phyloP scores from a whole-genome alignment of 129 eudicot species.

The Helianthus tuberosus region DNA sequence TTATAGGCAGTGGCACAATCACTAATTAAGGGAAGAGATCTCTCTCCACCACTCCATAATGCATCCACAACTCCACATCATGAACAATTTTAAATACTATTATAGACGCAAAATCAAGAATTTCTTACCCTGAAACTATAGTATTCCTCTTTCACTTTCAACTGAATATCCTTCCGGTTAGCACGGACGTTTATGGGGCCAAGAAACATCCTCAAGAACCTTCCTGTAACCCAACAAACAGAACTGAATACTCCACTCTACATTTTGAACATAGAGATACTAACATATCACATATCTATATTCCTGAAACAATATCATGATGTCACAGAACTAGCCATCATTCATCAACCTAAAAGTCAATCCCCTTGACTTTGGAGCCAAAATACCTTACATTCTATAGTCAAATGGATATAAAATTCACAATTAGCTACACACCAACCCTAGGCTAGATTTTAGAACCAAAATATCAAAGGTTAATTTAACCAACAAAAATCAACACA shows the following conservation, averaged over 20 bases:
- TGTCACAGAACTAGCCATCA: slow-evolving; percentile 5
- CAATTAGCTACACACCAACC: slow-evolving; percentile 1
- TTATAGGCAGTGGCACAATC: slow-evolving; percentile 4
- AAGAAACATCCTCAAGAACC: slow-evolving; percentile 80
- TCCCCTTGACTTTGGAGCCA: not conserved
- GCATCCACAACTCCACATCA: not conserved
- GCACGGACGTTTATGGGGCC: slow-evolving; percentile 95
- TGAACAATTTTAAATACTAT: not conserved
- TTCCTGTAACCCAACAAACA: slow-evolving; percentile 46
- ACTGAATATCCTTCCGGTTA: slow-evolving; percentile 73
- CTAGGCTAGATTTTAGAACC: not conserved
- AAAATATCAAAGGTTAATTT: not conserved
- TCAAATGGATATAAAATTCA: not conserved
- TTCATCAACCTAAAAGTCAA: slow-evolving; percentile 16
- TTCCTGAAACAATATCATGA: slow-evolving; percentile 8
- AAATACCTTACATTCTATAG: not conserved
- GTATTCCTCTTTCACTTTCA: slow-evolving; percentile 95
- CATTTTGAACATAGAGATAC: slow-evolving; percentile 3
- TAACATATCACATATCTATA: not conserved
- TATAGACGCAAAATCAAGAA: slow-evolving; percentile 3
- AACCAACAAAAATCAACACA: slow-evolving; percentile 12
- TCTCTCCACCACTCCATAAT: not conserved
- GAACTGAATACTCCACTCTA: not conserved
- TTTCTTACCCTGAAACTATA: slow-evolving; percentile 75
- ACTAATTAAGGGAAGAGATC: slow-evolving; percentile 5